Evolutionary conservation across 306 rosid species (phyloP).

Genomic region (Gillenia trifoliata): DNA sequence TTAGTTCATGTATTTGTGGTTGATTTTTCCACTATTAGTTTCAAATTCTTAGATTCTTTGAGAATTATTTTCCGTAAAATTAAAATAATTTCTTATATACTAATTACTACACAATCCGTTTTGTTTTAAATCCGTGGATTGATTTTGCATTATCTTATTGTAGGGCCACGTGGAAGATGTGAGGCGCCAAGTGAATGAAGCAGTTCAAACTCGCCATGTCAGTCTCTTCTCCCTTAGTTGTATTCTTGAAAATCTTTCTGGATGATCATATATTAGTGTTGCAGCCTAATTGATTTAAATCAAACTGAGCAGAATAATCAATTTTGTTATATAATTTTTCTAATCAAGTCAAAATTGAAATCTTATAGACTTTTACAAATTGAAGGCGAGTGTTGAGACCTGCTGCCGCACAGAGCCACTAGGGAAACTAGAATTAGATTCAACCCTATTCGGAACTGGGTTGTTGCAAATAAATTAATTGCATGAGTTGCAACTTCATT

Average conservation of each 20-base stretch:
- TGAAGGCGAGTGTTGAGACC: background rate
- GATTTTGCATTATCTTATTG: conserved; percentile 32
- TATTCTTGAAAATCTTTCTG: conserved; percentile 10
- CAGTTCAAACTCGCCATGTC: conserved; percentile 87
- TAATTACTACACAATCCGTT: background rate
- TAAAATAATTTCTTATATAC: background rate
- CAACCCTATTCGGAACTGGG: background rate
- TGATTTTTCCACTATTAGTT: conserved; percentile 5
- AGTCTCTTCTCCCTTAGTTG: conserved; percentile 40
- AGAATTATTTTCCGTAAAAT: conserved; percentile 18
- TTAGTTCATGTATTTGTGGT: background rate
- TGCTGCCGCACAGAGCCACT: background rate
- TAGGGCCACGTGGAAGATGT: conserved; percentile 92
- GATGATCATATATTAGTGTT: background rate
- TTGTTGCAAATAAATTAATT: no score
- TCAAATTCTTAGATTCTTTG: conserved; percentile 9
- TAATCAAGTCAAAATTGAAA: background rate
- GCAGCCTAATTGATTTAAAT: background rate
- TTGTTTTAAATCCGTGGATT: conserved; percentile 9
- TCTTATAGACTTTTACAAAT: background rate
- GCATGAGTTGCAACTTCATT: no score
- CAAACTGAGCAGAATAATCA: background rate
- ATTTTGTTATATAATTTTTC: background rate
- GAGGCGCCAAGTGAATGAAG: conserved; percentile 87
- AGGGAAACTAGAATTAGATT: background rate